These are phyloP conservation scores for Colletotrichum abscissum DNA, from an alignment of 2,329 filamentous ascomycete species.

Conservation along the genomic window DNA sequence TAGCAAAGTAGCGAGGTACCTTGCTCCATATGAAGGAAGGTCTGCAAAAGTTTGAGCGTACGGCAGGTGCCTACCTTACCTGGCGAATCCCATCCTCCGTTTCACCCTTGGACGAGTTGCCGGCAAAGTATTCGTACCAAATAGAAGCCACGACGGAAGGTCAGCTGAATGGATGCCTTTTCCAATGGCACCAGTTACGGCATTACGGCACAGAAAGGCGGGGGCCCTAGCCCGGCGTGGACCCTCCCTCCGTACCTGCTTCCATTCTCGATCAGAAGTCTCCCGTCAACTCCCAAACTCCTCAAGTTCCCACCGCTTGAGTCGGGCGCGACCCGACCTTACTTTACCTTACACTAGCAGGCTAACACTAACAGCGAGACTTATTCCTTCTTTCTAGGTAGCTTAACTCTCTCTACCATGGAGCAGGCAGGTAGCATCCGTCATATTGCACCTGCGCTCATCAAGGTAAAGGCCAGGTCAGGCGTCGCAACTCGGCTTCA, in stretches of 20 bases:
- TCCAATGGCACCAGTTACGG: slow-evolving; percentile 28
- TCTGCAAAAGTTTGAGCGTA: no score
- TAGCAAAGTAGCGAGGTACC: no score
- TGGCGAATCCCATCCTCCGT: background rate
- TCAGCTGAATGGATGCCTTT: slow-evolving; percentile 16
- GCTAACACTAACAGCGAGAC: background rate
- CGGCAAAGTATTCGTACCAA: background rate
- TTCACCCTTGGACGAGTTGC: background rate
- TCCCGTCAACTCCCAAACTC: background rate
- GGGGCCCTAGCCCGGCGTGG: slow-evolving; percentile 22
- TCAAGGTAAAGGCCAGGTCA: background rate
- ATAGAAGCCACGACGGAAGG: background rate
- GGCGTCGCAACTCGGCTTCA: background rate
- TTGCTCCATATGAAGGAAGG: no score
- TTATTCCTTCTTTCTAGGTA: background rate
- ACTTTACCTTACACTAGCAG: no score
- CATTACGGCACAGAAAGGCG: slow-evolving; percentile 31
- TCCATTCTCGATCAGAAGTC: background rate
- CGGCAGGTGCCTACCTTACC: no score
- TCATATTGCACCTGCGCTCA: background rate
- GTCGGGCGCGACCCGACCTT: slow-evolving; percentile 23
- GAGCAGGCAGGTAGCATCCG: slow-evolving; percentile 13
- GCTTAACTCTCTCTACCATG: background rate
- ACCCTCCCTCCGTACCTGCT: slow-evolving; percentile 2
- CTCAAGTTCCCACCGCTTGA: slow-evolving; percentile 5